Conservation (phyloP, 345 rosid genomes). For the Corchorus olitorius region DNA sequence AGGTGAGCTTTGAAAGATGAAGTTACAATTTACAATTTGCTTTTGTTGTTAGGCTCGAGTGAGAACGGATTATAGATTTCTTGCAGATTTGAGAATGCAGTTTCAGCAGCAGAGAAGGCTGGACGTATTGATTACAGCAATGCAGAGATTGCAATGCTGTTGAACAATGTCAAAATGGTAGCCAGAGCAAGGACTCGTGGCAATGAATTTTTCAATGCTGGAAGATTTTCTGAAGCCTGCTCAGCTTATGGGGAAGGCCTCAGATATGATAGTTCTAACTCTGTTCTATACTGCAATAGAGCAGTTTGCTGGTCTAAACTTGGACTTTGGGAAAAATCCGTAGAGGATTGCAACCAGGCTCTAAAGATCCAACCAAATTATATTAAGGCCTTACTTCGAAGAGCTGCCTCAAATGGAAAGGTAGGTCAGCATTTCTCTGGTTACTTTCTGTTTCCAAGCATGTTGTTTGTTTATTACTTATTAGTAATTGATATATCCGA, state of each 20-base stretch:
- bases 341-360: slow-evolving; percentile 89
- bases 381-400: slow-evolving; percentile 79
- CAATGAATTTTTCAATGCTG: slow-evolving; percentile 75
- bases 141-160: slow-evolving; percentile 52
- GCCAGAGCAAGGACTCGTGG: slow-evolving; percentile 78
- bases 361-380: slow-evolving; percentile 70
- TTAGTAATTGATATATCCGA: slow-evolving; percentile 1
- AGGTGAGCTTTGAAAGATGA: slow-evolving; percentile 61
- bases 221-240: slow-evolving; percentile 84
- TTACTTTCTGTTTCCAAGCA: neutral
- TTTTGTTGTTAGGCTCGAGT: slow-evolving; percentile 32
- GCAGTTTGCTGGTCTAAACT: slow-evolving; percentile 98
- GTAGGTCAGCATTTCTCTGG: slow-evolving; percentile 35
- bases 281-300: slow-evolving; percentile 93
- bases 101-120: slow-evolving; percentile 82
- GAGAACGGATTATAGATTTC: slow-evolving; percentile 49
- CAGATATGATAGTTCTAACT: slow-evolving; percentile 55
- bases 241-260: slow-evolving; percentile 95
- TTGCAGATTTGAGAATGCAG: slow-evolving; percentile 94
- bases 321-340: slow-evolving; percentile 80
- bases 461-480: neutral
- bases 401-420: slow-evolving; percentile 93
- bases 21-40: neutral
- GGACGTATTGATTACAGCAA: slow-evolving; percentile 52
- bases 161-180: slow-evolving; percentile 74